Evolutionary conservation across 306 rosid genomes (phyloP).

Genomic region (Hylodesmum podocarpum): DNA sequence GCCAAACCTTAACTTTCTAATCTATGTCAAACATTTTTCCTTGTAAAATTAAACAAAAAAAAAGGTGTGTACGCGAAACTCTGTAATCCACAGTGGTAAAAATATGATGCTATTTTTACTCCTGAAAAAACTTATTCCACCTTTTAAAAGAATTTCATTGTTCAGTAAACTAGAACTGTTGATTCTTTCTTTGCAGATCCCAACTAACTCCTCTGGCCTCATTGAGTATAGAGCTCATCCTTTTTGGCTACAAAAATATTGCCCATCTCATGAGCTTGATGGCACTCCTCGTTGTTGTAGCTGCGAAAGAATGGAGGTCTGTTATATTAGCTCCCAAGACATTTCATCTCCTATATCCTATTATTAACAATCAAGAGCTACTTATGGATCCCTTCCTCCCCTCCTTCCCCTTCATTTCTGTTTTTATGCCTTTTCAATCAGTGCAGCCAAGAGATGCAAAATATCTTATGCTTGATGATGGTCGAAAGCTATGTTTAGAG

Average conservation of each 20-base stretch:
- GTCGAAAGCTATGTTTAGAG: conserved; percentile 93
- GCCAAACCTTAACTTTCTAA: neutral
- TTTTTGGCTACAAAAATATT: conserved; percentile 89
- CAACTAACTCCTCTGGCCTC: conserved; percentile 82
- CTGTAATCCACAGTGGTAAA: neutral
- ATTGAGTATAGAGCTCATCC: conserved; percentile 98
- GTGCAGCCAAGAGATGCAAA: conserved; percentile 78
- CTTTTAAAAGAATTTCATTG: neutral
- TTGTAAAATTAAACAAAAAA: neutral
- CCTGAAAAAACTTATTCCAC: neutral
- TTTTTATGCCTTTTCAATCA: conserved; percentile 11
- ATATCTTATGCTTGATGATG: conserved; percentile 92
- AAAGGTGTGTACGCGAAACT: neutral
- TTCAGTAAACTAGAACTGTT: neutral
- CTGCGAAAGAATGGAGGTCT: conserved; percentile 99
- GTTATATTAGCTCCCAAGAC: conserved; percentile 28
- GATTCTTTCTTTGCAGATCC: conserved; percentile 61
- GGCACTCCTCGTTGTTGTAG: conserved; percentile 97
- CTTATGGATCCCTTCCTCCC: neutral
- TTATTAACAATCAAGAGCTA: neutral
- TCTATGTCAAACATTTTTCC: neutral
- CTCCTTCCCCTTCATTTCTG: neutral
- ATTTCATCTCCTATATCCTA: neutral
- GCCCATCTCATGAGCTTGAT: conserved; percentile 93
- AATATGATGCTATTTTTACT: neutral